Evolutionary conservation across 495 filamentous ascomycete species (phyloP), one percentile per base, ranked within the genome.

Genomic region (Tuber melanosporum): DNA sequence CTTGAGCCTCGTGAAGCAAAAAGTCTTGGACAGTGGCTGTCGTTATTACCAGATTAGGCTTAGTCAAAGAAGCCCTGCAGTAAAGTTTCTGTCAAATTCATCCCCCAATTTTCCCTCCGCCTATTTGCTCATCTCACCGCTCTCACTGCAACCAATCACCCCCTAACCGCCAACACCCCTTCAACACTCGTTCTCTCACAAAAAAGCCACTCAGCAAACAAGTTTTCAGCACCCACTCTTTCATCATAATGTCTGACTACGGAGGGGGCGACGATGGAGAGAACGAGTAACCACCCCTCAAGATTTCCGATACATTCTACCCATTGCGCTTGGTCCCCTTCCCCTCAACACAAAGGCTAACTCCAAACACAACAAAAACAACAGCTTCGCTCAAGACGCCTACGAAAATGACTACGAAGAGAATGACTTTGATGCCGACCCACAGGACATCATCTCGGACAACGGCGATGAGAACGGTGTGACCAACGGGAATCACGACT

Each of bases 401-500:
- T 81, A 79, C 49, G 82, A 89, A 83, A 91, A 94, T 79, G 89
- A 91, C 78, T 89, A 90, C 73, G 92, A 93, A 83, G 86, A 87
- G 41, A 91, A 91, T 73, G 88, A 87, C 76, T 85, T 88, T 66
- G 86, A 89, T 70, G 84, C 82, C 46, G 89, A 88, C 14, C 90
- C 88, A 70, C 89, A 87, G 15, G 89, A 89, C 17, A 88, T 88
- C 69, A 86, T 86, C 43, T 89, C 84, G 0, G 81, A 80, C 42
- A 82, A 83, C 39, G 80, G 79, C 42, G 83, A 82, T 46, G 82
- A 80, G 78, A 85, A 85, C 43, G 88, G 87, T 71, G 85, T 87
- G 44, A 84, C 84, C 44, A 85, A 86, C 71, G 84, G 86, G 26
- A 86, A 88, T 43, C 85, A 88, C 71, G 89, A 89, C 71, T 88